Base-by-base conservation (phyloP, 1,139 yeast species). In the Geotrichum siamense region DNA sequence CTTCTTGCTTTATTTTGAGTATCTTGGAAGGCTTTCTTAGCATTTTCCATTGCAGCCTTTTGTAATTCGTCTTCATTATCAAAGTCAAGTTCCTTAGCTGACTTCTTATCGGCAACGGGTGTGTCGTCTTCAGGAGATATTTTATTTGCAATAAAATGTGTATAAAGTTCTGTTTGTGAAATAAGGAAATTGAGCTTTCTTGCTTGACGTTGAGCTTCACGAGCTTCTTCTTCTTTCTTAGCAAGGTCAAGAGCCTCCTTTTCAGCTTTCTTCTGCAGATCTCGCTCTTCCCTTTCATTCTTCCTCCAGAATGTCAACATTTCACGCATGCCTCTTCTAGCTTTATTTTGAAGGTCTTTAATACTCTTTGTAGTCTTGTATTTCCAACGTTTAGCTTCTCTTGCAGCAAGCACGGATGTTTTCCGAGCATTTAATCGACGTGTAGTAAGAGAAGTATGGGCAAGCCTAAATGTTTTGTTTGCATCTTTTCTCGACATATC, bases 281-380 rank as follows among this genome's bases (percentile, higher is more conserved):
- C 96, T 48, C 96, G 77, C 64, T 91, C 98, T 55, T 89, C 93
- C 58, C 94, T 78, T 67, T 93, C 98, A 64, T 89, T 87, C 54
- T 91, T 81, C 63, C 89, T 89, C 98, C 98, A 93, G 72, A 85
- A 91, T 57, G 85, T 83, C 59, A 89, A 79, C 98, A 93, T 93
- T 67, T 91, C 99, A 59, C 97, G 78, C 89, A 91, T 85, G 40
- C 96, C 94, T 60, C 98, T 78, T 65, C 96, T 78, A 2, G 97
- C 96, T 61, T 85, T 85, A 10, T 94, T 81, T 55, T 84, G 87
- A 57, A 89, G 71, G 65, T 93, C 98, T 67, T 91, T 93, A 57
- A 82, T 82, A 53, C 82, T 82, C 61, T 89, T 89, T 61, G 86
- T 89, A 43, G 95, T 89, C 56, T 84, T 78, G 45, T 81, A 69